phyloP scores from a whole-genome alignment of 306 rosid genomes.

The Argentina anserina region DNA sequence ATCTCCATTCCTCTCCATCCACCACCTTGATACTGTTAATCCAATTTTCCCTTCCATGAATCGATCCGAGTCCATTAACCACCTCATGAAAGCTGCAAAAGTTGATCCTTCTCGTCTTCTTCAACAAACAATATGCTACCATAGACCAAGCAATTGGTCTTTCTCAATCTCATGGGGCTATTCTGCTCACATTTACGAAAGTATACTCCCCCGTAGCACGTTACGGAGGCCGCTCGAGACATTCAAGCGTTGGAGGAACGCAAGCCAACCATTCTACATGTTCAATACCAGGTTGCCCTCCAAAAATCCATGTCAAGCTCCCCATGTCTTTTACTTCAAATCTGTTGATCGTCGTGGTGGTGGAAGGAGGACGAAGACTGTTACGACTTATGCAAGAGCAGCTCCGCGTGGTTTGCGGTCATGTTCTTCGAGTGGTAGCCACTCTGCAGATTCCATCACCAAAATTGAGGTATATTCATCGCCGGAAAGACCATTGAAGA shows the following conservation, averaged over 20 bases:
- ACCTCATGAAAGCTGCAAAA: slow-evolving; percentile 34
- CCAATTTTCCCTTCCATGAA: slow-evolving; percentile 50
- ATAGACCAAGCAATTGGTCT: slow-evolving; percentile 41
- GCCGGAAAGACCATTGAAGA: slow-evolving; percentile 25
- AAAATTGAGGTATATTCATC: slow-evolving; percentile 37
- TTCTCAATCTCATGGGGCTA: slow-evolving; percentile 57
- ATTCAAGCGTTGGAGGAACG: slow-evolving; percentile 25
- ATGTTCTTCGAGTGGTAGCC: slow-evolving; percentile 35
- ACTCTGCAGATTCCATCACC: slow-evolving; percentile 37
- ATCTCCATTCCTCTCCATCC: slow-evolving; percentile 39
- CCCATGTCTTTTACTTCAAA: slow-evolving; percentile 38
- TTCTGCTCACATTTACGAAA: slow-evolving; percentile 43
- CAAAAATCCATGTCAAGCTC: slow-evolving; percentile 41
- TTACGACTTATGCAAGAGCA: slow-evolving; percentile 29
- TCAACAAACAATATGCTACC: slow-evolving; percentile 53
- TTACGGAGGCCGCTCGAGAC: slow-evolving; percentile 45
- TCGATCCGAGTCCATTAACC: slow-evolving; percentile 37
- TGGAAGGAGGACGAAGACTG: not conserved
- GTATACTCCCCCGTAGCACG: slow-evolving; percentile 28
- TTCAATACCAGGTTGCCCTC: slow-evolving; percentile 38
- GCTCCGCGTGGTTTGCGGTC: slow-evolving; percentile 24
- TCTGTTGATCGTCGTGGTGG: slow-evolving; percentile 6
- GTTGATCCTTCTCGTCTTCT: slow-evolving; percentile 38
- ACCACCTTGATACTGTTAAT: slow-evolving; percentile 40
- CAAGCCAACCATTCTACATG: slow-evolving; percentile 36